A percentile compares a stretch with the other conserved stretches of the same genome.
phyloP scores from a whole-genome alignment of 116 monocot species.

The Dioscorea cayenensis region DNA sequence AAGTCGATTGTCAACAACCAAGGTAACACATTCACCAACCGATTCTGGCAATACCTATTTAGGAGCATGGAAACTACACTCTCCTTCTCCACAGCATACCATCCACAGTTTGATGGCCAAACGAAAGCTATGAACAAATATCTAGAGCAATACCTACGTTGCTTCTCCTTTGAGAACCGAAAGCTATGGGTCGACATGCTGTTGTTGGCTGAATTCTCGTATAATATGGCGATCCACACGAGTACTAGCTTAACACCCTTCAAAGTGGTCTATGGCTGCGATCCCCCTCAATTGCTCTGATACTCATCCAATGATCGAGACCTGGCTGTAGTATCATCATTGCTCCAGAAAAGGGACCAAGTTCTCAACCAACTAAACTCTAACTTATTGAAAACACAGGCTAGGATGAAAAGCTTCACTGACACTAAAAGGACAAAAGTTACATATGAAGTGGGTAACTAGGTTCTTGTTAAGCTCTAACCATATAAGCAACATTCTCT shows the following conservation, averaged over 20 bases:
- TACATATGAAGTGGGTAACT: neutral
- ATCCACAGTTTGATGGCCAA: no score
- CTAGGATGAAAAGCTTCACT: neutral
- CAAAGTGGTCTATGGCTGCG: no score
- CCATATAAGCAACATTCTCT: neutral
- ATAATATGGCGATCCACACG: neutral
- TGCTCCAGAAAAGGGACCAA: no score
- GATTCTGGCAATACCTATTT: no score
- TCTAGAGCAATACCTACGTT: conserved; percentile 6
- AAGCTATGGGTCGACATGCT: neutral
- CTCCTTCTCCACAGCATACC: no score
- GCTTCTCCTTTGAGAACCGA: neutral
- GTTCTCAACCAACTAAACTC: no score
- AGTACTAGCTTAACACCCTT: neutral
- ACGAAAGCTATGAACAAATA: neutral
- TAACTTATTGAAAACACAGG: neutral
- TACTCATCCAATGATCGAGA: no score
- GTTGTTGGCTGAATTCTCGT: conserved; percentile 1
- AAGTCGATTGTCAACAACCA: no score
- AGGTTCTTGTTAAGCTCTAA: neutral
- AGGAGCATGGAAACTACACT: no score
- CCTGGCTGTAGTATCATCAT: no score
- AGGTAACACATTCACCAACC: no score
- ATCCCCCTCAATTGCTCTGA: no score
- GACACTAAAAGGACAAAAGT: neutral